phyloP scores from a whole-genome alignment of 495 filamentous ascomycete species.

The Copromyces sp. region DNA sequence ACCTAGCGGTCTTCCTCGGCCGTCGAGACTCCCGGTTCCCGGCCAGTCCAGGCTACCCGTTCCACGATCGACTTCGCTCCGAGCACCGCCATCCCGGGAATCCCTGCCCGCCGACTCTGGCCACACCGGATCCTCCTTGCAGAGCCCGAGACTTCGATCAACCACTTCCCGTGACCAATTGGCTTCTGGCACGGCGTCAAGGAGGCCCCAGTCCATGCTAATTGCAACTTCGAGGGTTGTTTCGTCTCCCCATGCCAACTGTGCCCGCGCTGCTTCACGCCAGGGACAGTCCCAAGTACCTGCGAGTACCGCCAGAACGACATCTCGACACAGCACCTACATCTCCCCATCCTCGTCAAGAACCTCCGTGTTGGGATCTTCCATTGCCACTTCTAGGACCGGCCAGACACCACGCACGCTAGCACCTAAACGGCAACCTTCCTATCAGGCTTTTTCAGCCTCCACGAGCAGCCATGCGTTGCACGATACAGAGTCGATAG shows the following conservation, averaged over 20 bases:
- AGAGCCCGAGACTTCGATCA: slow-evolving; percentile 32
- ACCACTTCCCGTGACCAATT: slow-evolving; percentile 34
- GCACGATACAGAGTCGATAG: neutral
- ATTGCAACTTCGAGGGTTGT: slow-evolving; percentile 9
- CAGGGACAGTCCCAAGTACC: neutral
- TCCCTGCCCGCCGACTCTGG: slow-evolving; percentile 7
- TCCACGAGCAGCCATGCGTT: neutral
- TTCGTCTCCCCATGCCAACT: slow-evolving; percentile 14
- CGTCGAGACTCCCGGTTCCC: slow-evolving; percentile 17
- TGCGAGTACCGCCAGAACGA: neutral
- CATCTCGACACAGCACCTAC: neutral
- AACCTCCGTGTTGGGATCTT: neutral
- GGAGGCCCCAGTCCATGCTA: slow-evolving; percentile 2
- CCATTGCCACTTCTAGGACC: neutral
- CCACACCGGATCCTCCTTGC: slow-evolving; percentile 7
- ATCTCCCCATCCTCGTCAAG: neutral
- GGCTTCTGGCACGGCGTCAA: slow-evolving; percentile 8
- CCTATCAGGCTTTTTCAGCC: neutral
- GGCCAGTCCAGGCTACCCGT: slow-evolving; percentile 21
- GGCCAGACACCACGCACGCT: neutral
- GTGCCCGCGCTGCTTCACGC: neutral
- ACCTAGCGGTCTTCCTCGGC: slow-evolving; percentile 18
- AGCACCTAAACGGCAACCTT: neutral
- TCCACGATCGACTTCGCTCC: slow-evolving; percentile 19
- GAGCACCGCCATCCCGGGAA: slow-evolving; percentile 21